These are phyloP conservation scores for Colletotrichum orbiculare DNA, from an alignment of 2,329 filamentous ascomycete species.

Conservation along the genomic window DNA sequence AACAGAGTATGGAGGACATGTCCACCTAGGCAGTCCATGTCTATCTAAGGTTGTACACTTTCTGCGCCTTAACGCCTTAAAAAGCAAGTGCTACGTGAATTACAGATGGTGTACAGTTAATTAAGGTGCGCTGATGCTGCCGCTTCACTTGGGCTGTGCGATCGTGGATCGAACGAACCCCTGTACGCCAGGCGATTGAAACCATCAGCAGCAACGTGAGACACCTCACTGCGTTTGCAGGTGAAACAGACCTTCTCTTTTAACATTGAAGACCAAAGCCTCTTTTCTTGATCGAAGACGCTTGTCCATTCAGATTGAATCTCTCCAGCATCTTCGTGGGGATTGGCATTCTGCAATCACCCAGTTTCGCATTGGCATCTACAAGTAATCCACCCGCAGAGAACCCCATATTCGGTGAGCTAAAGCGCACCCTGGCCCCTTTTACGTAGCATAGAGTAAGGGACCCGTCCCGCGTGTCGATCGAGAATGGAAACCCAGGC, in stretches of 20 bases:
- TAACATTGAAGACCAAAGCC: neutral
- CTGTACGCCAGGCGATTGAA: conserved; percentile 34
- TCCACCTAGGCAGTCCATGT: too few species aligned
- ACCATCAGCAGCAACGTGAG: conserved; percentile 32
- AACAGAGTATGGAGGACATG: neutral
- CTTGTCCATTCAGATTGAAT: too few species aligned
- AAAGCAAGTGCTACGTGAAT: neutral
- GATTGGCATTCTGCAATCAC: too few species aligned
- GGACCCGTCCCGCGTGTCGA: conserved; percentile 17
- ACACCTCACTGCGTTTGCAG: conserved; percentile 22
- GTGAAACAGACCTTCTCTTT: conserved; percentile 19
- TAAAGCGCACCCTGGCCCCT: too few species aligned
- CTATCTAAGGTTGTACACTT: too few species aligned
- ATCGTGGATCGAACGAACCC: conserved; percentile 19
- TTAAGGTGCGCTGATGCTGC: neutral
- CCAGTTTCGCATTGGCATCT: too few species aligned
- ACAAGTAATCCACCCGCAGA: too few species aligned
- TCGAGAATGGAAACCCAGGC: conserved; percentile 20
- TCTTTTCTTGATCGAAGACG: neutral
- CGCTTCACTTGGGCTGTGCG: conserved; percentile 19
- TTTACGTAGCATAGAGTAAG: neutral
- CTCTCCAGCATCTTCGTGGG: too few species aligned
- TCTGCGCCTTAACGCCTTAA: too few species aligned
- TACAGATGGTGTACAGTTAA: too few species aligned
- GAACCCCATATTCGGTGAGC: too few species aligned